Percentiles rank a stretch among this genome's conserved stretches.
These are phyloP conservation scores for Oryza coarctata DNA, from an alignment of 176 grass and related monocot genomes.

Conservation along the genomic window DNA sequence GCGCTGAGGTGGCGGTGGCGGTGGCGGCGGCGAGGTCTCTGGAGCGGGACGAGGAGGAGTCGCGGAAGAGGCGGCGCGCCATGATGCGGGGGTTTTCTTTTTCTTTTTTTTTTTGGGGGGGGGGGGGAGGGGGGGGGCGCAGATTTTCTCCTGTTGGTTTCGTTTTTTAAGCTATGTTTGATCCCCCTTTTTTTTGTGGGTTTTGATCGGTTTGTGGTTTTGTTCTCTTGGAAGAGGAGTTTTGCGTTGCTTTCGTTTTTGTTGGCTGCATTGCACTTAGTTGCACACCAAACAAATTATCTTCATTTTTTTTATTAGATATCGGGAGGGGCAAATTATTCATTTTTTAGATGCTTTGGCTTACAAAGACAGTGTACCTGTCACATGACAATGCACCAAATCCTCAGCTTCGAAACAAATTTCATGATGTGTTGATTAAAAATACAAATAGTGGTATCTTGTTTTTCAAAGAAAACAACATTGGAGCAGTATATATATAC, in stretches of 20 bases:
- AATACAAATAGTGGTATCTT: no score
- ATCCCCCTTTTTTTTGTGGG: not conserved
- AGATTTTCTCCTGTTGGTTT: not conserved
- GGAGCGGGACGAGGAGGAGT: not conserved
- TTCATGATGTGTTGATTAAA: not conserved
- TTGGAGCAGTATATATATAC: no score
- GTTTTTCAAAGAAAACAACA: no score
- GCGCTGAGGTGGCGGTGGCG: not conserved
- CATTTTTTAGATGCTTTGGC: not conserved
- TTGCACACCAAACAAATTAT: not conserved
- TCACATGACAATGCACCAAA: not conserved
- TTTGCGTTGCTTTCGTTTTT: not conserved
- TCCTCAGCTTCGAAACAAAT: not conserved
- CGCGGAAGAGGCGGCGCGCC: slow-evolving; percentile 40
- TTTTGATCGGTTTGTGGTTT: not conserved
- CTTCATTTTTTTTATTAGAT: not conserved
- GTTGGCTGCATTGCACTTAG: not conserved
- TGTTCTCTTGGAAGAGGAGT: not conserved
- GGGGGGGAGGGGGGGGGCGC: no score
- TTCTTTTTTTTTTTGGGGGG: not conserved
- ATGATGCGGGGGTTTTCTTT: not conserved
- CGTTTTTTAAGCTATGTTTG: not conserved
- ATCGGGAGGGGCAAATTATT: not conserved
- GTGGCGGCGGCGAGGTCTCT: not conserved
- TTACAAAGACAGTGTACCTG: not conserved